Evolutionary conservation across 495 filamentous ascomycete genomes (phyloP).

Genomic region (Amniculicola lignicola): DNA sequence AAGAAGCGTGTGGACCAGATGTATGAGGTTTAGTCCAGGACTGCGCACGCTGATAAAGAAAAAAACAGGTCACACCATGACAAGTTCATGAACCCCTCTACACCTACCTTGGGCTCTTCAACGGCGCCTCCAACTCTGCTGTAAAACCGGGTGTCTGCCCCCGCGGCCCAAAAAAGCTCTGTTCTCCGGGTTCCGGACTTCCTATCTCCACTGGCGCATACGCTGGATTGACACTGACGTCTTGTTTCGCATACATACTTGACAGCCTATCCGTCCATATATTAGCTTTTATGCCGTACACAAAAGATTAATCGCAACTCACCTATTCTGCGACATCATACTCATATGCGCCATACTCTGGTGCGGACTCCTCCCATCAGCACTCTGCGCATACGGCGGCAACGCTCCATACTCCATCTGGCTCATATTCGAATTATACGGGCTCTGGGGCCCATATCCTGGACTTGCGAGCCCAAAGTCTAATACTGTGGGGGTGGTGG

Average conservation of each 20-base stretch:
- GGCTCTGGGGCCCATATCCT: too few species aligned
- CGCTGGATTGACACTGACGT: constrained; percentile 4
- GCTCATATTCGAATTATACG: too few species aligned
- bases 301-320: background rate
- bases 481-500: background rate
- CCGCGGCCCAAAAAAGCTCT: too few species aligned
- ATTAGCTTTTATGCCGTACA: background rate
- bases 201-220: constrained; percentile 8
- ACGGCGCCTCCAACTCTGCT: constrained; percentile 22
- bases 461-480: too few species aligned
- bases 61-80: too few species aligned
- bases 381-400: constrained; percentile 3
- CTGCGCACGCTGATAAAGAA: too few species aligned
- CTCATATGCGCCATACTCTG: constrained; percentile 7
- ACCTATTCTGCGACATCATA: background rate
- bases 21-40: too few species aligned
- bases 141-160: too few species aligned
- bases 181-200: background rate
- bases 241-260: constrained; percentile 1
- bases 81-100: too few species aligned
- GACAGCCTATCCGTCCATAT: background rate
- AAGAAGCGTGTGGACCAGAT: too few species aligned
- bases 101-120: background rate
- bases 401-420: constrained; percentile 8
- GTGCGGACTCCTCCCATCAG: too few species aligned